A percentile compares a stretch with the other conserved stretches of the same genome.
phyloP scores from a whole-genome alignment of 2,329 filamentous ascomycete species.

The Helotiales sp. region DNA sequence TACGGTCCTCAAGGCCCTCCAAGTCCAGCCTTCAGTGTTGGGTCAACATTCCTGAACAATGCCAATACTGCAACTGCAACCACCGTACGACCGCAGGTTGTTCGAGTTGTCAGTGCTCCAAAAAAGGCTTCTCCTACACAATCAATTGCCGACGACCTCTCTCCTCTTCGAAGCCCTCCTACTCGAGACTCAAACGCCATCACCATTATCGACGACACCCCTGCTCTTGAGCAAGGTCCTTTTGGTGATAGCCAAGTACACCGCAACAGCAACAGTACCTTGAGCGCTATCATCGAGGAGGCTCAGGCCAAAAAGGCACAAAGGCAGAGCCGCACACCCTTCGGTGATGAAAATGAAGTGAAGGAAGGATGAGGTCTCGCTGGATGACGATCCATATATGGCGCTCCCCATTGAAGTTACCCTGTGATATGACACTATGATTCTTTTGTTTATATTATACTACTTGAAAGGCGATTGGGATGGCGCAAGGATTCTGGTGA shows the following conservation, averaged over 20 bases:
- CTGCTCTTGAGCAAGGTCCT: constrained; percentile 53
- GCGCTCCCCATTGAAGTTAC: constrained; percentile 1
- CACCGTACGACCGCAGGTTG: constrained; percentile 57
- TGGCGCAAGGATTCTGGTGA: constrained; percentile 18
- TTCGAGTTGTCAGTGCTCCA: constrained; percentile 54
- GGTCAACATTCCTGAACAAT: constrained; percentile 67
- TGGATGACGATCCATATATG: constrained; percentile 10
- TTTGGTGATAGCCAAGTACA: constrained; percentile 56
- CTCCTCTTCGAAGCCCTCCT: constrained; percentile 20
- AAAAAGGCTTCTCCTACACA: constrained; percentile 42
- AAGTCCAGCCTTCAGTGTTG: constrained; percentile 64
- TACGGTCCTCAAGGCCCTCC: constrained; percentile 50
- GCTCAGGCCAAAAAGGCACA: constrained; percentile 35
- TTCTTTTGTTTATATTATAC: constrained; percentile 29
- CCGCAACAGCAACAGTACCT: constrained; percentile 43
- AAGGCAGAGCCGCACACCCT: constrained; percentile 45
- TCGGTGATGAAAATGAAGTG: constrained; percentile 59
- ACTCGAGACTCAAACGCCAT: constrained; percentile 45
- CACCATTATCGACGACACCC: constrained; percentile 52
- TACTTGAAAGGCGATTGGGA: constrained; percentile 15
- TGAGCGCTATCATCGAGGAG: constrained; percentile 58
- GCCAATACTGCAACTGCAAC: constrained; percentile 57
- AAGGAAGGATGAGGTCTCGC: constrained; percentile 39
- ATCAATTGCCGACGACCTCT: constrained; percentile 10
- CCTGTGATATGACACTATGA: constrained; percentile 18